Evolutionary conservation across 805 yeast species (phyloP), one percentile per base, ranked within the genome.

Genomic region (Komagataella mondaviorum): DNA sequence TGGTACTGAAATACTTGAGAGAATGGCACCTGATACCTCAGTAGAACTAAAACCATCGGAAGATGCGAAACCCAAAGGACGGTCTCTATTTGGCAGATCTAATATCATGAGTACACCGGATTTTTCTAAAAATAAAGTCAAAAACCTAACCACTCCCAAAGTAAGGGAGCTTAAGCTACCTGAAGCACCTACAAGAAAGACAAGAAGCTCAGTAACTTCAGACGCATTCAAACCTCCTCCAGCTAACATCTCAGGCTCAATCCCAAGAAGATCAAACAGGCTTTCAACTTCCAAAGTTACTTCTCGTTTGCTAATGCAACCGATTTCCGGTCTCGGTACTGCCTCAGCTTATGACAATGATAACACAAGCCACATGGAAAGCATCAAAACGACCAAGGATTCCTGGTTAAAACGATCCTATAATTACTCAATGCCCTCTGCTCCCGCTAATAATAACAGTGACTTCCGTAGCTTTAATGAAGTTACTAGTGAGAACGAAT

Each of bases 251-350:
- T 67, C 72, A 0, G 4, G 39, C 39, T 30, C 39, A 30, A 10
- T 30, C 14, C 39, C 39, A 30, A 30, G 39, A 30, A 30, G 39
- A 8, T 30, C 39, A 5, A 30, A 30, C 8, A 30, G 39, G 5
- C 39, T 30, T 30, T 30, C 39, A 30, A 69, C 73, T 46, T 66
- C 80, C 0, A 70, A 67, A 53, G 72, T 75, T 8, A 73, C 78
- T 1, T 75, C 80, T 7, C 62, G 80, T 49, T 62, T 76, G 44
- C 70, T 71, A 6, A 65, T 74, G 5, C 77, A 72, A 45, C 75
- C 77, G 6, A 44, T 53, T 16, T 51, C 48, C 47, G 51, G 45
- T 43, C 45, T 53, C n/a, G 39, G 39, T 10, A 30, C 39, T 6
- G 14, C 39, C 14, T 30, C 39, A 30, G 14, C 39, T 30, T 30